Percentiles rank a stretch among this genome's conserved stretches.
Conservation (phyloP, 768 basidiomycete genomes). For the Rhodotorula graminis region DNA sequence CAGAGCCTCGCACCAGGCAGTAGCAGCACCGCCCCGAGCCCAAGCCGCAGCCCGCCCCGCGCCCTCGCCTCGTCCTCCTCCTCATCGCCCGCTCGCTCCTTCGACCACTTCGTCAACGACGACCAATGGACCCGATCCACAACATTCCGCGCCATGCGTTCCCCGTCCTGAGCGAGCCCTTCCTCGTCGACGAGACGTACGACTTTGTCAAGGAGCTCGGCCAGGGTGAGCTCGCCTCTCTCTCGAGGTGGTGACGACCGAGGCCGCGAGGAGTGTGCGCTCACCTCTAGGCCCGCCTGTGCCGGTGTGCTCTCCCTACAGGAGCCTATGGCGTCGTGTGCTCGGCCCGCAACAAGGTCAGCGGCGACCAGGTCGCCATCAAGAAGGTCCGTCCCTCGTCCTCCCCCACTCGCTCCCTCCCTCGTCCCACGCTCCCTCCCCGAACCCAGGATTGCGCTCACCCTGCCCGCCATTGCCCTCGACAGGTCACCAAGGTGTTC, state of each 20-base stretch:
- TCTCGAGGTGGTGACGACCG: background rate
- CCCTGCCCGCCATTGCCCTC: background rate
- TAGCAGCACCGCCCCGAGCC: no score
- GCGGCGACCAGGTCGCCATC: constrained; percentile 85
- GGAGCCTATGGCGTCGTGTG: constrained; percentile 38
- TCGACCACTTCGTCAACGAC: background rate
- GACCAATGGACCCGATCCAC: constrained; percentile 17
- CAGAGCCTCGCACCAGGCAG: no score
- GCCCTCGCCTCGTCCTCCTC: no score
- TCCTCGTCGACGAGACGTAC: constrained; percentile 82
- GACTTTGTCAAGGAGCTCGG: constrained; percentile 89
- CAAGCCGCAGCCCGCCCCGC: no score
- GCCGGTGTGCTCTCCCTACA: background rate
- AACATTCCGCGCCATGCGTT: constrained; percentile 50
- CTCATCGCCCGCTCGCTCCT: background rate
- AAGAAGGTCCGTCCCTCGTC: constrained; percentile 70
- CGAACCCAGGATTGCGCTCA: background rate
- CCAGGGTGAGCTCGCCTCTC: constrained; percentile 40
- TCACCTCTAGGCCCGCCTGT: background rate
- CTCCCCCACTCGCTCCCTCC: background rate
- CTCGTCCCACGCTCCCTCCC: background rate
- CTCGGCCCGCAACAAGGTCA: constrained; percentile 60
- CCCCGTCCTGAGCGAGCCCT: constrained; percentile 76
- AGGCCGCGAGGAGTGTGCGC: background rate
- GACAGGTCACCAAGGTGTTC: constrained; percentile 46